phyloP scores from a whole-genome alignment of 495 filamentous ascomycete species.

The Trichoderma orchidacearum region DNA sequence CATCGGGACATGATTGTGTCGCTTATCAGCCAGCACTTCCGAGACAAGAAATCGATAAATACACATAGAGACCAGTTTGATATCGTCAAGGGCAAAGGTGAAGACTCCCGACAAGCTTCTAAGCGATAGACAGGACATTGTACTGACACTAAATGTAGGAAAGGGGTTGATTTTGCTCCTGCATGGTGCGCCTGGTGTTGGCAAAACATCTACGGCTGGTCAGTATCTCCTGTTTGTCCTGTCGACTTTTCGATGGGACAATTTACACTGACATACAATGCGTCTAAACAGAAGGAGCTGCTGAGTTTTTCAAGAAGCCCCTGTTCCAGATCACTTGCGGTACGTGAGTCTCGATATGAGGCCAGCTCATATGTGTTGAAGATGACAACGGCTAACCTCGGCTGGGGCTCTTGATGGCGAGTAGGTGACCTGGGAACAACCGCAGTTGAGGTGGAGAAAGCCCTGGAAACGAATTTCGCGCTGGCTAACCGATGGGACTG shows the following conservation, averaged over 20 bases:
- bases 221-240: not conserved
- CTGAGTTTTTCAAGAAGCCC: slow-evolving; percentile 8
- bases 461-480: slow-evolving; percentile 23
- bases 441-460: slow-evolving; percentile 21
- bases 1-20: slow-evolving; percentile 18
- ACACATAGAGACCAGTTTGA: slow-evolving; percentile 11
- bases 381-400: slow-evolving; percentile 22
- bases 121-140: not conserved
- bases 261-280: not conserved
- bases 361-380: slow-evolving; percentile 14
- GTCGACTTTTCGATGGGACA: not conserved
- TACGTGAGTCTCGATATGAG: slow-evolving; percentile 1
- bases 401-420: slow-evolving; percentile 2
- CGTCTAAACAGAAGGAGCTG: slow-evolving; percentile 7
- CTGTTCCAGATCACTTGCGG: slow-evolving; percentile 13
- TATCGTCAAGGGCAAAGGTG: slow-evolving; percentile 15
- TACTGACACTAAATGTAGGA: slow-evolving; percentile 12
- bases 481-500: slow-evolving; percentile 22
- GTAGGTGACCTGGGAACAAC: slow-evolving; percentile 29
- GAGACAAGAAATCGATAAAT: slow-evolving; percentile 13
- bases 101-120: slow-evolving; percentile 11
- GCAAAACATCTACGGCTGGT: slow-evolving; percentile 27
- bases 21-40: slow-evolving; percentile 15
- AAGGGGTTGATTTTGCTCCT: slow-evolving; percentile 31
- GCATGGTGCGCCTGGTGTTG: slow-evolving; percentile 30